Base-by-base conservation (phyloP, 352 stramenopile species). In the Phytophthora cajani region DNA sequence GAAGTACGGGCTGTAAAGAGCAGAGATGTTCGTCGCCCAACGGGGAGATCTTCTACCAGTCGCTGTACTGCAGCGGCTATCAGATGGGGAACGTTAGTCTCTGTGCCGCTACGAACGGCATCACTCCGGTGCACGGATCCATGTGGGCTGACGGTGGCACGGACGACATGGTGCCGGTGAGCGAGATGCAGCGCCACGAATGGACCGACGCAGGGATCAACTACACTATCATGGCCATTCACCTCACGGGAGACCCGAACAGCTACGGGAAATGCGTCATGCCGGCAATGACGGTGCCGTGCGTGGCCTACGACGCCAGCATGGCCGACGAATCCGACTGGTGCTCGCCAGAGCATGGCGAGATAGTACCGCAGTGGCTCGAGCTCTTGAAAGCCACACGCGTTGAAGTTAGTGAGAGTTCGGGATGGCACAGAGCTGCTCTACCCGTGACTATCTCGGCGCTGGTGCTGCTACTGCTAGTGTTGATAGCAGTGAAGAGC, bases 131-230 rank as follows among this genome's bases (percentile, higher is more conserved):
- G 1, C 68, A 86, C 65, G 64, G 76, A 38, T 40, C 72, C 3
- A 85, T 88, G 81, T 88, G 81, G 78, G 74, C 71, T 19, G 69
- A 77, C 50, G 78, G 81, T 8, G 81, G 78, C 19, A 67, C 71
- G 3, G 76, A 85, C 14, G 64, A 71, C 53, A 63, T 74, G 38
- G 27, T 88, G 5, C 77, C 81, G 14, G 59, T 82, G 5, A 67
- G 71, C 19, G 64, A 80, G 27, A 71, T 79, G 60, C 36, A 67
- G 17, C 72, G 72, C 27, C 73, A 88, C 64, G 67, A 78, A 21
- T 84, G 74, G 77, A 72, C 21, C 16, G 65, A 80, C 25, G 62
- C 50, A 49, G 58, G 21, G 2, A 33, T 44, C 11, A 53, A 60
- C 27, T 80, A 70, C 52, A 75, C 65, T 0, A 73, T 83, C 64